Evolutionary conservation across 1,139 yeast species (phyloP).

Genomic region (Kodamaea derodonti): DNA sequence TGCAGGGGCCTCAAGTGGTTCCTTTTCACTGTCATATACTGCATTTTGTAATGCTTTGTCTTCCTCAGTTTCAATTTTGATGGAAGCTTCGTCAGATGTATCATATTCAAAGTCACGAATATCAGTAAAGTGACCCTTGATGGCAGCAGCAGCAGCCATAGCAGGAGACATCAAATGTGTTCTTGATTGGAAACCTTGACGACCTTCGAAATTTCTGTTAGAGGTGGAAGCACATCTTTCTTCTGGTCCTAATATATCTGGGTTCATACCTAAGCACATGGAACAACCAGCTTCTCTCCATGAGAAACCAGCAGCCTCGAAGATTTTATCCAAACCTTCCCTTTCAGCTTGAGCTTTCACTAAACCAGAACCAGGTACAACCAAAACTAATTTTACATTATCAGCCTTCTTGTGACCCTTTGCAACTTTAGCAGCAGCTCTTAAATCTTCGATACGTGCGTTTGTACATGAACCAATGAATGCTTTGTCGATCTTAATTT

Average conservation of each 20-base stretch:
- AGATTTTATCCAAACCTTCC: constrained; percentile 91
- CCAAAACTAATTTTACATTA: constrained; percentile 75
- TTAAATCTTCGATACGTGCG: constrained; percentile 93
- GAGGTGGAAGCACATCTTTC: constrained; percentile 99
- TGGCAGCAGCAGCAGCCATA: constrained; percentile 99
- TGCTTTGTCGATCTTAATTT: constrained; percentile 80
- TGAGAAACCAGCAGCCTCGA: constrained; percentile 87
- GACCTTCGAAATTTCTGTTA: constrained; percentile 97
- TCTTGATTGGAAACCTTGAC: constrained; percentile 97
- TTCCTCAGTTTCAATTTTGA: constrained; percentile 53
- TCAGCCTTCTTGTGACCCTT: constrained; percentile 87
- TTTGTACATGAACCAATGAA: constrained; percentile 98
- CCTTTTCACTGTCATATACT: constrained; percentile 65
- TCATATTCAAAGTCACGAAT: constrained; percentile 75
- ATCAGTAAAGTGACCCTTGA: constrained; percentile 85
- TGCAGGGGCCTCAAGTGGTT: constrained; percentile 22
- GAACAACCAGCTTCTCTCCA: constrained; percentile 99
- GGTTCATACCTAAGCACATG: constrained; percentile 99
- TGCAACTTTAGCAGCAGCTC: constrained; percentile 92
- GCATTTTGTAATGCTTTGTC: constrained; percentile 64
- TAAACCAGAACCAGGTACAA: constrained; percentile 96
- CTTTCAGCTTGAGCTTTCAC: constrained; percentile 89
- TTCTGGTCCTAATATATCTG: constrained; percentile 88
- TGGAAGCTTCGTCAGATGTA: constrained; percentile 56
- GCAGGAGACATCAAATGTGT: constrained; percentile 98